Evolutionary conservation across 1,139 yeast genomes (phyloP), one percentile per base, ranked within the genome.

Genomic region (Lodderomyces metapsilosis): DNA sequence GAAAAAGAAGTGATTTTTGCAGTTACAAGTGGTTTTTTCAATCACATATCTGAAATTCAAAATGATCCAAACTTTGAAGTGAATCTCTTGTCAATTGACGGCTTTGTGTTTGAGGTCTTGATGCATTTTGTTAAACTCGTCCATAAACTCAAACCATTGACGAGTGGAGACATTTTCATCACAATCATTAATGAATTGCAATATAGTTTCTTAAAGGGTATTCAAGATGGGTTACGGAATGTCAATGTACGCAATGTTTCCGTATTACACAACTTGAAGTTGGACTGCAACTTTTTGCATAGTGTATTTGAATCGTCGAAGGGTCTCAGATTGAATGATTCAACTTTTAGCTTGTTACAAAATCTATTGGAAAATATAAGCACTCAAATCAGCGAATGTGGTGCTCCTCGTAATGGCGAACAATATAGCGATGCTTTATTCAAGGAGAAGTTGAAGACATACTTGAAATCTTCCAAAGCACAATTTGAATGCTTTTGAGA

Each of bases 111-210:
- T 50, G 71, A 65, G 37, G 54, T 66, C 5, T 58, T 72, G 42
- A 58, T 70, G 36, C 75, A 69, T 51, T 69, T 71, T 48, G 77
- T 72, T 13, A 69, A 66, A 47, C 55, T 72, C 34, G 65, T 71
- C 3, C 66, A 71, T 45, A 61, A 60, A 21, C 61, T 71, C 17
- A 70, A 69, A 48, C 78, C 77, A 7, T 61, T 72, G 11, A 70
- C 76, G 1, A 71, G 69, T 15, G 52, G 52, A 9, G 68, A 63
- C 10, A 63, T 69, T 2, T 71, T 71, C 42, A 54, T 61, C 13
- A 64, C 59, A 28, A 64, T 72, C 10, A 58, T 71, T 4, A 66
- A 64, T 43, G 76, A 71, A 42, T 57, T 72, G 31, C 77, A 72
- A 47, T 60, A 61, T 37, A 62, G 58, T 36, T 66, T 66, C 39